Base-by-base conservation (phyloP, 2,329 filamentous ascomycete genomes). In the Cercospora sesami region DNA sequence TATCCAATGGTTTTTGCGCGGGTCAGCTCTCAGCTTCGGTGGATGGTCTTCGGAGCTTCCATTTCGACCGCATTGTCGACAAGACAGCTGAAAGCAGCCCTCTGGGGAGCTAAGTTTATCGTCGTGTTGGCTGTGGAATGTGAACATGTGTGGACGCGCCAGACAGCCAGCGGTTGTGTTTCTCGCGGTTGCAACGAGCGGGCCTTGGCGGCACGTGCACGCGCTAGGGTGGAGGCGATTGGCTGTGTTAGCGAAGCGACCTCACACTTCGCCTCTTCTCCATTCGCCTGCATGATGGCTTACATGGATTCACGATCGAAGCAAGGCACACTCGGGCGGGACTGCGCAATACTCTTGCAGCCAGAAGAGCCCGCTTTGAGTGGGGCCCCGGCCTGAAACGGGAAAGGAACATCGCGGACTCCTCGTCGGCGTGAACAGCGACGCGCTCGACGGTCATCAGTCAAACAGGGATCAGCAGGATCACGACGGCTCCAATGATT, bases 231-330 rank as follows among this genome's bases (percentile, higher is more conserved):
- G 14, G 10, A 5, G 5, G 51, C 63, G 66, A 68, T 70, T 68
- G 65, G 68, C 60, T 55, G 55, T 14, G 33, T 62, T 61, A 42
- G 42, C 26, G 31, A 45, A 60, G 42, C 55, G 57, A 63, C 45
- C 45, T 53, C 39, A 53, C 45, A 63, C 67, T 53, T 65, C 67
- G 59, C 26, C 64, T 68, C 59, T 66, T 55, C 65, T 58, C 60
- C 64, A 64, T 69, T 23, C 9, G 63, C 67, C 53, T 69, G 72
- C 71, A 74, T 72, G 69, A 70, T 73, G 71, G 73, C 73, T 73
- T 67, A 73, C 73, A 72, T 69, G 71, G 72, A 68, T 68, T 61
- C 60, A 57, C 64, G 70, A 72, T 75, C 73, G 72, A 74, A 74
- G 72, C 71, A 73, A 74, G 73, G 72, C 64, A 64, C 58, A 53